These are phyloP conservation scores for Acrasis kona DNA, from an alignment of 78 protist genomes.

Conservation along the genomic window DNA sequence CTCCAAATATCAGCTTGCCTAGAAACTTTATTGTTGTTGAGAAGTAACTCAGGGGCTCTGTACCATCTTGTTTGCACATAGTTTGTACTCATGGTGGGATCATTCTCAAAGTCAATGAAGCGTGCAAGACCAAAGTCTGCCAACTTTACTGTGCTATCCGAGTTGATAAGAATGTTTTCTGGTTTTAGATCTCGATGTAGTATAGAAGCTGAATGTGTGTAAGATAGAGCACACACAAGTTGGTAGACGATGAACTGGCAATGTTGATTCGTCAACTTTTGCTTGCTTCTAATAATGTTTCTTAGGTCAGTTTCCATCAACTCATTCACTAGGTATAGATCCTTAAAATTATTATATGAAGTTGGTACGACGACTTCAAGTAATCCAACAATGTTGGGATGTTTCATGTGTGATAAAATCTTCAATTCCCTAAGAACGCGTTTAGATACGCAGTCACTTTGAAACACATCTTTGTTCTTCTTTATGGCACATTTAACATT, in stretches of 20 bases:
- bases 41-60: no score
- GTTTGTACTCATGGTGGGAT: no score
- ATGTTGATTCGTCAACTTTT: slow-evolving; percentile 92
- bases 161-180: no score
- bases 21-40: slow-evolving; percentile 11
- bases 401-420: slow-evolving; percentile 42
- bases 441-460: slow-evolving; percentile 73
- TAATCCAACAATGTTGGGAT: slow-evolving; percentile 18
- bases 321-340: slow-evolving; percentile 73
- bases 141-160: slow-evolving; percentile 81
- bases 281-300: slow-evolving; percentile 73
- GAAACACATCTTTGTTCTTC: slow-evolving; percentile 70
- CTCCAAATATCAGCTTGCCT: slow-evolving; percentile 90
- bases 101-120: no score
- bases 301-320: slow-evolving; percentile 94
- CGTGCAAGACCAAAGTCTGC: no score
- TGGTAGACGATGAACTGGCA: slow-evolving; percentile 90
- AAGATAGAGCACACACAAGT: slow-evolving; percentile 82
- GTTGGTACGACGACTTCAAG: slow-evolving; percentile 7
- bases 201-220: slow-evolving; percentile 90
- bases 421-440: slow-evolving; percentile 92
- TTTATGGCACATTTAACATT: background rate
- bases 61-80: background rate
- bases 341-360: background rate
- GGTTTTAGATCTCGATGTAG: slow-evolving; percentile 95